Base-by-base conservation (phyloP, 306 rosid species). In the Betula pendula region DNA sequence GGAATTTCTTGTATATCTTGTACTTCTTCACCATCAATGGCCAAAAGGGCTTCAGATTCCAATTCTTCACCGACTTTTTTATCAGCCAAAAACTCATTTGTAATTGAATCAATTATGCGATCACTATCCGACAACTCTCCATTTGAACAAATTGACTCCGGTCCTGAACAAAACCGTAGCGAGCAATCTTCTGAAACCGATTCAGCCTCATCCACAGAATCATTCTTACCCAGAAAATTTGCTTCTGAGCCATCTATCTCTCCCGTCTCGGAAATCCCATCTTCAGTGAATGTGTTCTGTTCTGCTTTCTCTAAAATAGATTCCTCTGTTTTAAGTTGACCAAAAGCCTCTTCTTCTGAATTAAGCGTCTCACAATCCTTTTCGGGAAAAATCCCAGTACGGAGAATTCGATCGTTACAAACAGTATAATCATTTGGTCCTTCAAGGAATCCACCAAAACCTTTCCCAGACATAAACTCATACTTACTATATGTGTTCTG, bases 371-470 rank as follows among this genome's bases (percentile, higher is more conserved):
- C 48, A 71, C 71, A 51, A 20, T 76, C 68, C 22, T 47, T n/a
- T 11, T 24, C 72, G 50, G 63, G 10, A 45, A 44, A 17, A 6
- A 38, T 19, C 42, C 25, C 22, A 47, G 72, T 63, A 12, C 14
- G 63, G 29, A 67, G 22, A 49, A 50, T 20, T 60, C 72, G 22
- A 68, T 76, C 45, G 49, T 58, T 68, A 24, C 85, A 71, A 71
- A 68, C 2, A n/a, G 49, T 3, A 51, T 76, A 56, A 73, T 75
- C 81, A 20, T 76, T 87, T 40, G 90, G 91, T n/a, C 87, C 89
- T 79, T 92, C 88, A 7, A 92, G 51, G 75, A 83, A 84, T 31
- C 77, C 78, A 59, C 87, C 80, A 8, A 80, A 73, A 66, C 70
- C 79, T 59, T 81, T 76, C 2, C 69, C 83, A 15, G 84, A 62